These are phyloP conservation scores for Calonectria multiphialidica DNA, from an alignment of 2,329 filamentous ascomycete species.

Conservation along the genomic window DNA sequence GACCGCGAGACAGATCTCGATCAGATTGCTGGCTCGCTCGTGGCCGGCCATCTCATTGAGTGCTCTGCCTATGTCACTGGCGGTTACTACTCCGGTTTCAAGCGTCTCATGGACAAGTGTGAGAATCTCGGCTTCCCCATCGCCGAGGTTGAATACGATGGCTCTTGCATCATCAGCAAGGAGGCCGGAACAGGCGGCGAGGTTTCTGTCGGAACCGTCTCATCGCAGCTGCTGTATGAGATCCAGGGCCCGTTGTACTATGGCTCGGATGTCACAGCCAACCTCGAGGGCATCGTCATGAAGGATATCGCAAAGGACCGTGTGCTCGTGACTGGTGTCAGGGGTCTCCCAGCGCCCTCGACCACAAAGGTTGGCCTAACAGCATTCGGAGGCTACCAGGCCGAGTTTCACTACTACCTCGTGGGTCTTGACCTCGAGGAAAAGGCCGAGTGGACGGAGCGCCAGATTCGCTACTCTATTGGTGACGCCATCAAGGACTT, in stretches of 20 bases:
- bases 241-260: conserved; percentile 54
- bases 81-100: conserved; percentile 62
- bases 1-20: conserved; percentile 55
- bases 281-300: conserved; percentile 55
- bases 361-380: conserved; percentile 51
- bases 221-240: conserved; percentile 54
- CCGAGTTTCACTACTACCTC: conserved; percentile 56
- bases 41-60: conserved; percentile 65
- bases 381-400: conserved; percentile 55
- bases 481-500: conserved; percentile 37
- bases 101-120: conserved; percentile 38
- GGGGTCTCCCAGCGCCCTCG: conserved; percentile 36
- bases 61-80: conserved; percentile 65
- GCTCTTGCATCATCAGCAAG: conserved; percentile 48
- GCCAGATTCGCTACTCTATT: conserved; percentile 30
- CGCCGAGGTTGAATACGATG: conserved; percentile 47
- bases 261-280: conserved; percentile 54
- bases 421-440: conserved; percentile 55
- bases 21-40: conserved; percentile 58
- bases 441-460: conserved; percentile 46
- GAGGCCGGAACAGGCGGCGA: conserved; percentile 47
- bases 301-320: conserved; percentile 54
- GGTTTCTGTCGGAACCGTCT: conserved; percentile 46
- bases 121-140: conserved; percentile 46
- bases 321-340: conserved; percentile 39